phyloP scores from a whole-genome alignment of 23 red algal genomes.

The Porphyridium purpureum region DNA sequence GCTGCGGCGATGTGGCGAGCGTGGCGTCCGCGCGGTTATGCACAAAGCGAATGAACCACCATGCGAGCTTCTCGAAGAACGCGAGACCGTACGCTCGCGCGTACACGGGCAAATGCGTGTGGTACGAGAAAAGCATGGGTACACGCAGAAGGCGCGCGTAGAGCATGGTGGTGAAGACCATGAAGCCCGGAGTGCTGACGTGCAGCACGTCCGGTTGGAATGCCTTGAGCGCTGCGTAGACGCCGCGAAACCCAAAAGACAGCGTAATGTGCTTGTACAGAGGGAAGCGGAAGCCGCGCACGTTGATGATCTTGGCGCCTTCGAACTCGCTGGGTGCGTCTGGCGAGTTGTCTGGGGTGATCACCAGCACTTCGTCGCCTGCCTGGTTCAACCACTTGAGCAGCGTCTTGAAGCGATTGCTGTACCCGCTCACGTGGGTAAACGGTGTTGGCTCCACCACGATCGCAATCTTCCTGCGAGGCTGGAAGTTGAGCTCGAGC shows the following conservation, averaged over 20 bases:
- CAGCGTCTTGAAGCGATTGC: constrained; percentile 77
- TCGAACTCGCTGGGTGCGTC: constrained; percentile 68
- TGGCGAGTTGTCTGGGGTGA: constrained; percentile 64
- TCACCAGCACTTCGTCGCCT: constrained; percentile 85
- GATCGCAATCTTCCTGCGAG: constrained; percentile 24
- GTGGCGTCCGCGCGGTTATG: constrained; percentile 91
- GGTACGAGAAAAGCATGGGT: constrained; percentile 76
- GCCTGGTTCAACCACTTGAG: constrained; percentile 43
- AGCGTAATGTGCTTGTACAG: constrained; percentile 77
- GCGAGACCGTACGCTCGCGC: constrained; percentile 70
- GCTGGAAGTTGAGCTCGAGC: too few relatives aligned
- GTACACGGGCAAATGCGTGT: constrained; percentile 86
- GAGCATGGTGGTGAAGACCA: constrained; percentile 69
- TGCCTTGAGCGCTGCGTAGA: constrained; percentile 33
- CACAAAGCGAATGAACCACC: constrained; percentile 61
- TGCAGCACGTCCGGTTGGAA: constrained; percentile 94
- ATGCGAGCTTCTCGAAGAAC: constrained; percentile 35
- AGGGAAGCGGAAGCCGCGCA: constrained; percentile 79
- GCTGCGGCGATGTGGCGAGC: constrained; percentile 73
- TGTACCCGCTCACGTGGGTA: constrained; percentile 84
- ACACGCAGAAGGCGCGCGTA: constrained; percentile 74
- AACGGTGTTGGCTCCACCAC: constrained; percentile 93
- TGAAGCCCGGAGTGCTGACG: constrained; percentile 72
- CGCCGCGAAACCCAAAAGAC: constrained; percentile 50
- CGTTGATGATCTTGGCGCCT: constrained; percentile 48